Conservation (phyloP, 208 protist species). For the Trypanosoma platydactyli region DNA sequence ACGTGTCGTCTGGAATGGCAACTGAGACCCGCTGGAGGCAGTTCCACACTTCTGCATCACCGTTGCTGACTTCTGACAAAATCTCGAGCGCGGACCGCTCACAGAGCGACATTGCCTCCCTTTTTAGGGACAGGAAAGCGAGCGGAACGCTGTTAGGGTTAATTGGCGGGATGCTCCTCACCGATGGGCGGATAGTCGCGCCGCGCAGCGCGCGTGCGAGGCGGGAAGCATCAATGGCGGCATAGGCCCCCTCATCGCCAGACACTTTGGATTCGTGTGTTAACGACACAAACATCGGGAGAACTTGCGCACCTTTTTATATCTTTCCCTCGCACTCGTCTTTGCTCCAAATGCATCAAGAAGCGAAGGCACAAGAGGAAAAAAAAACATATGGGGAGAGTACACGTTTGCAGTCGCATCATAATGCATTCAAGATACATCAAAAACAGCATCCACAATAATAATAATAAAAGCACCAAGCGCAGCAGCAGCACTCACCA, state of each 20-base stretch:
- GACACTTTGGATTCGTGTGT: constrained; percentile 56
- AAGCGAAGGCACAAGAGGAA: too few species aligned
- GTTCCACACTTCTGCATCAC: constrained; percentile 21
- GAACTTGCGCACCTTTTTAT: background rate
- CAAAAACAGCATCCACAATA: too few species aligned
- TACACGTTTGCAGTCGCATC: too few species aligned
- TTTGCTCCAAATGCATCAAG: too few species aligned
- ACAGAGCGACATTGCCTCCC: constrained; percentile 8
- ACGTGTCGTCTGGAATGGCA: constrained; percentile 48
- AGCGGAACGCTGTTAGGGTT: constrained; percentile 32
- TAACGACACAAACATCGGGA: constrained; percentile 24
- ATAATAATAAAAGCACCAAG: too few species aligned
- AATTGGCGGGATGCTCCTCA: constrained; percentile 23
- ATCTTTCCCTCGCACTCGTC: background rate
- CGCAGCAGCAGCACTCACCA: too few species aligned
- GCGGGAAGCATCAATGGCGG: constrained; percentile 64
- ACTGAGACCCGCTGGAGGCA: constrained; percentile 39
- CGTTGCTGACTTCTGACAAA: constrained; percentile 13
- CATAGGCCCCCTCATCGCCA: constrained; percentile 78
- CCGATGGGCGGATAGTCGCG: constrained; percentile 51
- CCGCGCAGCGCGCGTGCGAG: constrained; percentile 62
- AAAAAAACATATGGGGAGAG: too few species aligned
- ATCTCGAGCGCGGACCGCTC: constrained; percentile 17
- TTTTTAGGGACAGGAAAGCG: constrained; percentile 19
- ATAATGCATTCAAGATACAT: too few species aligned